Evolutionary conservation across 257 asterid genomes (phyloP).

Genomic region (Asclepias syriaca): DNA sequence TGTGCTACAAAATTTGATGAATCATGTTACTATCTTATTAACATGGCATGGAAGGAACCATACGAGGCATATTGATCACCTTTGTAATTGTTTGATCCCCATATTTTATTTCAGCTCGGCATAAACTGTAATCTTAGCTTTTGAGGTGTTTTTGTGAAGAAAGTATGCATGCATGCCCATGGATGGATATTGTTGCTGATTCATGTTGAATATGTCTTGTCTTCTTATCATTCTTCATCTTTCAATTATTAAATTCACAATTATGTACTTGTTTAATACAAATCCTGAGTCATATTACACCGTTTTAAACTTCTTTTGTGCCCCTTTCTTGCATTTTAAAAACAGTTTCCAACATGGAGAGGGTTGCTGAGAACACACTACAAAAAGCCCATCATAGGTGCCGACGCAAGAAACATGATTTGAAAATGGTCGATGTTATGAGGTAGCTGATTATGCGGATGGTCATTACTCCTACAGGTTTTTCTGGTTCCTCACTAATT

Average conservation of each 20-base stretch:
- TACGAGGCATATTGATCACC: neutral
- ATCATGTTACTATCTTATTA: neutral
- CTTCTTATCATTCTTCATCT: conserved; percentile 1
- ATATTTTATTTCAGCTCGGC: neutral
- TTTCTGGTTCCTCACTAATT: neutral
- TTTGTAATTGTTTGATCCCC: neutral
- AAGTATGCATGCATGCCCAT: neutral
- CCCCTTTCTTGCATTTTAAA: conserved; percentile 25
- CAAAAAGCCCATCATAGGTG: conserved; percentile 88
- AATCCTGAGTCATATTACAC: neutral
- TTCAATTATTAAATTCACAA: neutral
- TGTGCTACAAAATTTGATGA: neutral
- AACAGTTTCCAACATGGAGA: conserved; percentile 50
- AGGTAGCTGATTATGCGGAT: conserved; percentile 12
- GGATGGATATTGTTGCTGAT: neutral
- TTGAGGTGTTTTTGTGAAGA: neutral
- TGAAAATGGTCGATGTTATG: conserved; percentile 52
- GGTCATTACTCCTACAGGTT: neutral
- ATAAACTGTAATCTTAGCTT: neutral
- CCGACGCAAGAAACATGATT: conserved; percentile 80
- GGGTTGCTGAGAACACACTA: conserved; percentile 64
- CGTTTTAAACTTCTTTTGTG: neutral
- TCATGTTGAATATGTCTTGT: neutral
- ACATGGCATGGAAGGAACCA: neutral
- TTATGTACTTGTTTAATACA: neutral